Evolutionary conservation across 148 eudicot genomes (phyloP).

Genomic region (Spergularia marina): DNA sequence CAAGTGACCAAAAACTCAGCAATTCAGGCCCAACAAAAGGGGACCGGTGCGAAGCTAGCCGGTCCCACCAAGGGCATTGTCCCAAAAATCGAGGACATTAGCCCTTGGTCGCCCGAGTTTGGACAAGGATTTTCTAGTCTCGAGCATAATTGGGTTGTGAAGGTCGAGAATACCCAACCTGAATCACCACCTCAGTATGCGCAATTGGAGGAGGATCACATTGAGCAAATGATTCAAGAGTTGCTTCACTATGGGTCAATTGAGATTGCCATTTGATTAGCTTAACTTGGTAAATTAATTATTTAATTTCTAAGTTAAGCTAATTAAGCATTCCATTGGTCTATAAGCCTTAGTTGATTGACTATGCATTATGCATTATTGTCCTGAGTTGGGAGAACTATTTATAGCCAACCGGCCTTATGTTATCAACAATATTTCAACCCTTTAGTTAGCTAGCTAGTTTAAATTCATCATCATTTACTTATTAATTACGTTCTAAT

Average conservation of each 20-base stretch:
- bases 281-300: slow-evolving; percentile 1
- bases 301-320: slow-evolving; percentile 10
- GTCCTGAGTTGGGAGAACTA: slow-evolving; percentile 35
- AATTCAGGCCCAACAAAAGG: slow-evolving; percentile 34
- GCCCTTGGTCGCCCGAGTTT: slow-evolving; percentile 16
- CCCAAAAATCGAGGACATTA: slow-evolving; percentile 18
- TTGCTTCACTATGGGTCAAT: slow-evolving; percentile 67
- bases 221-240: slow-evolving; percentile 91
- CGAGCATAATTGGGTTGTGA: slow-evolving; percentile 18
- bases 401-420: slow-evolving; percentile 35
- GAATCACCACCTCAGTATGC: slow-evolving; percentile 35
- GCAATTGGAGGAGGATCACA: slow-evolving; percentile 67
- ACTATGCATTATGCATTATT: neutral
- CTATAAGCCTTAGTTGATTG: slow-evolving; percentile 8
- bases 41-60: neutral
- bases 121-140: slow-evolving; percentile 15
- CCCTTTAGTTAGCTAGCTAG: slow-evolving; percentile 13
- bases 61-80: neutral
- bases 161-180: slow-evolving; percentile 25
- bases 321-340: slow-evolving; percentile 19
- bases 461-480: neutral
- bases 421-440: neutral
- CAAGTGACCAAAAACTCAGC: slow-evolving; percentile 48
- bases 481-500: slow-evolving; percentile 13
- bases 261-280: slow-evolving; percentile 40